These are phyloP conservation scores for Paxillus involutus DNA, from an alignment of 768 basidiomycete species.

Conservation along the genomic window DNA sequence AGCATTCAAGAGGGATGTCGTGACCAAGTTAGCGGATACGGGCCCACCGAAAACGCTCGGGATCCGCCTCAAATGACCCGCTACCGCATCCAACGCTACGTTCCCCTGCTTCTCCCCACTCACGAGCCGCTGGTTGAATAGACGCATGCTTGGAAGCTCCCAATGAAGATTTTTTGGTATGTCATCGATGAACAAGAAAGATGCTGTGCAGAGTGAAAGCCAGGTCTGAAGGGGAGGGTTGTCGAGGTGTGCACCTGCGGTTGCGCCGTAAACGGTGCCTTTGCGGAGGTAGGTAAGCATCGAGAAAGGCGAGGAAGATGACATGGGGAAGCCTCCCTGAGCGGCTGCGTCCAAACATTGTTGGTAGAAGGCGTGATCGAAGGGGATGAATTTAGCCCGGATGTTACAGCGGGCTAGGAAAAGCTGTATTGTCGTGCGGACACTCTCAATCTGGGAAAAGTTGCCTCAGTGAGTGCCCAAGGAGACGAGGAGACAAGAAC, in stretches of 20 bases:
- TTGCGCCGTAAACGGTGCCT: background rate
- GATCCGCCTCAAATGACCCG: conserved; percentile 30
- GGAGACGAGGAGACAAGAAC: too few species aligned
- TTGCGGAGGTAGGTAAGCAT: conserved; percentile 33
- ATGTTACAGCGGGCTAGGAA: conserved; percentile 18
- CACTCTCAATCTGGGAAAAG: conserved; percentile 5
- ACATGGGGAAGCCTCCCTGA: conserved; percentile 25
- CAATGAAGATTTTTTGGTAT: conserved; percentile 20
- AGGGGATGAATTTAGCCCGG: conserved; percentile 7
- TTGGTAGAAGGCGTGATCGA: conserved; percentile 16
- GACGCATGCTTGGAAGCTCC: conserved; percentile 21
- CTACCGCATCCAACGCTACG: conserved; percentile 34
- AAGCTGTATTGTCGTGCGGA: conserved; percentile 12
- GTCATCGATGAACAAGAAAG: conserved; percentile 36
- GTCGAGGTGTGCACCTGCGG: too few species aligned
- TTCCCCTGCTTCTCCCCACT: conserved; percentile 27
- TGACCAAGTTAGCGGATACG: conserved; percentile 35
- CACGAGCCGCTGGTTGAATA: conserved; percentile 37
- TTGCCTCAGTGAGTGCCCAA: too few species aligned
- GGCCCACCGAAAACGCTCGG: conserved; percentile 24
- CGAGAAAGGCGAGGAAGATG: conserved; percentile 12
- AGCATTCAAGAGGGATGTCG: conserved; percentile 35
- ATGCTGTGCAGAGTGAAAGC: conserved; percentile 38
- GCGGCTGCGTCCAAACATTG: conserved; percentile 23
- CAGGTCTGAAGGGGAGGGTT: conserved; percentile 17